Evolutionary conservation across 495 filamentous ascomycete species (phyloP).

Genomic region (Pseudomonodictys pantanalensis): DNA sequence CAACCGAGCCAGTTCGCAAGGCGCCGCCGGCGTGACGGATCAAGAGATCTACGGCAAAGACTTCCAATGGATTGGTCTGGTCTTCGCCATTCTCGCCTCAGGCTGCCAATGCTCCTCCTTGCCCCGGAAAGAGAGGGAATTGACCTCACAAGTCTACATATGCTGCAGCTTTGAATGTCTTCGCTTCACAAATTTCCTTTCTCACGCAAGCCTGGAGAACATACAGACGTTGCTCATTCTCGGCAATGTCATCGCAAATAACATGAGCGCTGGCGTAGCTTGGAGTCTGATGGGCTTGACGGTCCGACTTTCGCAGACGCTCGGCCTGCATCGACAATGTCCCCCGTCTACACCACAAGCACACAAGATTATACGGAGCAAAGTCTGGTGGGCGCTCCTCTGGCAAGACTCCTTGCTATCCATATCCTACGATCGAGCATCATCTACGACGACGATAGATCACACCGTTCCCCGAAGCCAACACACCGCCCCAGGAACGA

Average conservation of each 20-base stretch:
- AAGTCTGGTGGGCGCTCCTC: slow-evolving; percentile 55
- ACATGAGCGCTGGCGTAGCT: slow-evolving; percentile 63
- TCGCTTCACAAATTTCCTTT: slow-evolving; percentile 60
- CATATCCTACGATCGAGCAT: slow-evolving; percentile 58
- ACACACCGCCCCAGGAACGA: slow-evolving; percentile 44
- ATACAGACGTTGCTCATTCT: slow-evolving; percentile 59
- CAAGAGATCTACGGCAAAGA: slow-evolving; percentile 53
- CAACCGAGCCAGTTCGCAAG: slow-evolving; percentile 54
- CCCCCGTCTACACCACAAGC: slow-evolving; percentile 45
- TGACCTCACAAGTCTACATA: slow-evolving; percentile 60
- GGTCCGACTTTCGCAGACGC: slow-evolving; percentile 55
- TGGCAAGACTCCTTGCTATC: slow-evolving; percentile 64
- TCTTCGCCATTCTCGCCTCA: slow-evolving; percentile 77
- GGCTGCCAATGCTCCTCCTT: slow-evolving; percentile 77
- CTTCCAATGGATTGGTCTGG: slow-evolving; percentile 64
- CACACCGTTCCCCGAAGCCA: slow-evolving; percentile 49
- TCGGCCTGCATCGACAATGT: slow-evolving; percentile 56
- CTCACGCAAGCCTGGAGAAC: slow-evolving; percentile 56
- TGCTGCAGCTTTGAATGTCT: slow-evolving; percentile 64
- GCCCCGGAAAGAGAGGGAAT: slow-evolving; percentile 56
- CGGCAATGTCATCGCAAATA: slow-evolving; percentile 60
- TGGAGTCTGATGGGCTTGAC: slow-evolving; percentile 58
- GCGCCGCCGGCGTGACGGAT: slow-evolving; percentile 41
- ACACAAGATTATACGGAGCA: slow-evolving; percentile 29
- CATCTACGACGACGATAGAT: slow-evolving; percentile 51